These are phyloP conservation scores for Triticum aestivum DNA, from an alignment of 176 grass and related monocot genomes.

Conservation along the genomic window DNA sequence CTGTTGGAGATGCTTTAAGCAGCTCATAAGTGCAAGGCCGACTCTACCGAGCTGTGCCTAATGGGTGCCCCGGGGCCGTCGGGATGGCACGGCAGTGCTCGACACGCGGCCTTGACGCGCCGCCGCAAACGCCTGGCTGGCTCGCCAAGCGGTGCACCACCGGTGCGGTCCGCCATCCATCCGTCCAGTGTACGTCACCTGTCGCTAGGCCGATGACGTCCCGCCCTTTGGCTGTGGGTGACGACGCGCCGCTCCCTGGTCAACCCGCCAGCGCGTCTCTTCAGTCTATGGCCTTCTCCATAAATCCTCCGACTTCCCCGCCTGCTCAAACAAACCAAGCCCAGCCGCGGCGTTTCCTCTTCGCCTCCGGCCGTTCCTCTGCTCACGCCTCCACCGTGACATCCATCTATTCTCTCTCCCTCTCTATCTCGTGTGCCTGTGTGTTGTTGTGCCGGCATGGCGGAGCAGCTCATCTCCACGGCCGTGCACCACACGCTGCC, in stretches of 20 bases:
- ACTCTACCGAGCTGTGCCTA: too few relatives aligned
- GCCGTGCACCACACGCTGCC: conserved; percentile 41
- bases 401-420: not conserved
- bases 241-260: not conserved
- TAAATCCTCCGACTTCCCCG: not conserved
- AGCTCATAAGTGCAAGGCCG: too few relatives aligned
- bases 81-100: too few relatives aligned
- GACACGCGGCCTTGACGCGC: not conserved
- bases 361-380: not conserved
- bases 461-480: conserved; percentile 67
- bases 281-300: not conserved
- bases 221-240: not conserved
- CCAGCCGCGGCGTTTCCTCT: too few relatives aligned
- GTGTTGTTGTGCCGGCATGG: conserved; percentile 31
- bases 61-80: too few relatives aligned
- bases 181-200: not conserved
- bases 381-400: not conserved
- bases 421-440: not conserved
- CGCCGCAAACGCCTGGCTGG: not conserved
- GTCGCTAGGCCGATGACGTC: not conserved
- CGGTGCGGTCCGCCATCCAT: too few relatives aligned
- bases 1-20: too few relatives aligned
- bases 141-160: not conserved
- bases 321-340: not conserved
- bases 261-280: not conserved